A percentile compares a stretch with the other conserved stretches of the same genome.
Evolutionary conservation across 1,284 basidiomycete species (phyloP).

Genomic region (Xerocomus alliaceus): DNA sequence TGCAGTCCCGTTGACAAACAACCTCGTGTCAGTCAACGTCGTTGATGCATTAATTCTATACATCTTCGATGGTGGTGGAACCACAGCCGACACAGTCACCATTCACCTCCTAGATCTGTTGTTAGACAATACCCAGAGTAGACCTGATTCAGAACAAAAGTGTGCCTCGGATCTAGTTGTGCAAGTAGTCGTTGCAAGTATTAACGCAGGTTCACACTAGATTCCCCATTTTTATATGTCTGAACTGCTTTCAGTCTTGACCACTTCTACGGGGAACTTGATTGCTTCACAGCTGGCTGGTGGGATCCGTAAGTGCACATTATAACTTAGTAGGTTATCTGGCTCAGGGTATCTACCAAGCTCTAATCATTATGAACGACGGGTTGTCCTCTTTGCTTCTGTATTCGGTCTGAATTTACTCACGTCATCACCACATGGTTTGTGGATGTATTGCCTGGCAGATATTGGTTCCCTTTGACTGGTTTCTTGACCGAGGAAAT

Average conservation of each 20-base stretch:
- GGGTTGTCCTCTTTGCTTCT: constrained; percentile 66
- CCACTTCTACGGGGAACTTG: constrained; percentile 70
- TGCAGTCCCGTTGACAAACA: not conserved
- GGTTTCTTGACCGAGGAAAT: constrained; percentile 78
- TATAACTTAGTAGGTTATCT: not conserved
- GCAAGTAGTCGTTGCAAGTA: constrained; percentile 71
- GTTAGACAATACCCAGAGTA: not conserved
- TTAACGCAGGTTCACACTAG: constrained; percentile 58
- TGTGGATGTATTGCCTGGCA: constrained; percentile 70
- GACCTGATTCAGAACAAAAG: constrained; percentile 29
- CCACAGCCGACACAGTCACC: not conserved
- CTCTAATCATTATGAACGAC: constrained; percentile 83
- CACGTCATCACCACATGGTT: constrained; percentile 72
- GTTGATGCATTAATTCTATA: not conserved
- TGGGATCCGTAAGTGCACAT: constrained; percentile 67
- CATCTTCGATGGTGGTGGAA: not conserved
- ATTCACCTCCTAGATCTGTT: not conserved
- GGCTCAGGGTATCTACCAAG: constrained; percentile 41
- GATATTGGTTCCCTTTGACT: constrained; percentile 83
- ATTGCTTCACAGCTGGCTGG: constrained; percentile 80
- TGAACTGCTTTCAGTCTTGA: constrained; percentile 53
- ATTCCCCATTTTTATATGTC: constrained; percentile 3
- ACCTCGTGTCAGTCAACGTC: not conserved
- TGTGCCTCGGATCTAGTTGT: constrained; percentile 79
- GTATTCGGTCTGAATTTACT: constrained; percentile 67